Evolutionary conservation across 495 filamentous ascomycete species (phyloP), one percentile per base, ranked within the genome.

Genomic region (Tuber microsphaerosporum): DNA sequence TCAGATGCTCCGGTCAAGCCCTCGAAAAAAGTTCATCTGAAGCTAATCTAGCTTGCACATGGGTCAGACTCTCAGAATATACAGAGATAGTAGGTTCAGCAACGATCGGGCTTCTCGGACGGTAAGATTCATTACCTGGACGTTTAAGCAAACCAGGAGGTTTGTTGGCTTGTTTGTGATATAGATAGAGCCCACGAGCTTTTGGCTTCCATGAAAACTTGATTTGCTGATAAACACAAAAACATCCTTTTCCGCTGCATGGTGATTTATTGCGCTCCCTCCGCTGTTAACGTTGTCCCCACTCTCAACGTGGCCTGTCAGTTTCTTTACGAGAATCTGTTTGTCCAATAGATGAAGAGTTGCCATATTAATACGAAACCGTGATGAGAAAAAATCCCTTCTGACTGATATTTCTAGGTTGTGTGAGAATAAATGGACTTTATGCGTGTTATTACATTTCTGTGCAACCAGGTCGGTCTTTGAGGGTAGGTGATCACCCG

Each of bases 21-120:
- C 26, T 34, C 56, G 16, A 31, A 31, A 34, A 65, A 65, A 34
- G 26, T 17, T 65, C 56, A 34, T 19, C 56, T 1, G 26, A 34
- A 34, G 56, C 26, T 34, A 34, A 31, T 65, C 34, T 65, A 19
- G 14, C 56, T 31, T 34, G 56, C 3, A 34, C 56, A 31, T 65
- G 56, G 56, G 26, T 17, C 26, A 81, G 76, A 71, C 76, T 46
- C 78, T 81, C 9, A 77, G 75, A 74, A 76, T 76, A 48, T 39
- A 81, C 71, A 78, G 80, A 76, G 79, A 81, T 65, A 81, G 78
- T 61, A 71, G 77, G 16, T 83, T 83, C 44, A 81, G 81, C 61
- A 83, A 82, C 39, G 81, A 82, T 78, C 80, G 75, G 71, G 80
- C 80, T 41, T 73, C 81, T 16, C 82, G 80, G 43, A 80, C 82